Evolutionary conservation across 2,329 filamentous ascomycete genomes (phyloP), one percentile per base, ranked within the genome.

Genomic region (Macrophomina phaseolina): DNA sequence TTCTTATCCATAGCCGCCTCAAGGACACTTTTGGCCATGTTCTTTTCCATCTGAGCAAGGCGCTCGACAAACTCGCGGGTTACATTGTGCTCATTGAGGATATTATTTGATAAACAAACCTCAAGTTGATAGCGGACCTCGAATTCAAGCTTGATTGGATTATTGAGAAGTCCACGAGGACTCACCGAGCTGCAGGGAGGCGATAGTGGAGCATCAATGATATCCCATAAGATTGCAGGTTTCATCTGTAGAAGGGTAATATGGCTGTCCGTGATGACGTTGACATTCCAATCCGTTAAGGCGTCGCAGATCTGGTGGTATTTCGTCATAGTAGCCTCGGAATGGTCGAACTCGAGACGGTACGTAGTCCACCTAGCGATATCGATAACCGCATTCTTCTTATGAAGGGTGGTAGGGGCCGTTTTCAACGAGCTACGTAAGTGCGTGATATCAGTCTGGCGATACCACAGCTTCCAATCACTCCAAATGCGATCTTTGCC

Each of bases 121-220:
- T 99, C 94, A 0, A 99, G 85, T 75, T 97, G 93, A 74, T 98
- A 99, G 16, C 92, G 87, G 1, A 97, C 87, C 0, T 88, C 80
- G 68, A 93, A 97, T 0, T 87, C 81, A 4, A 94, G 81, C 69
- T 3, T 6, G 5, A 67, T 32, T 12, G 49, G 42, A 6, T 38
- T 11, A 14, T 66, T 28, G 18, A n/a, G 23, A 7, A 55, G 49
- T 16, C 30, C 38, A 18, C 1, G 7, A 6, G 40, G 52, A 11
- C 30, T 48, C 2, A 52, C 62, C 9, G 38, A 65, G 28, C 8
- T 36, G 6, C 18, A 14, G 9, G 51, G 32, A 14, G 51, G 52
- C 42, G 30, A 18, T 12, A 46, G 5, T 3, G 49, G 48, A 8
- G 28, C 28, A 40, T 75, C 72, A 16, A 79, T 64, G 1, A 77